Base-by-base conservation (phyloP, 2,329 filamentous ascomycete species). In the Escovopsis sp. region DNA sequence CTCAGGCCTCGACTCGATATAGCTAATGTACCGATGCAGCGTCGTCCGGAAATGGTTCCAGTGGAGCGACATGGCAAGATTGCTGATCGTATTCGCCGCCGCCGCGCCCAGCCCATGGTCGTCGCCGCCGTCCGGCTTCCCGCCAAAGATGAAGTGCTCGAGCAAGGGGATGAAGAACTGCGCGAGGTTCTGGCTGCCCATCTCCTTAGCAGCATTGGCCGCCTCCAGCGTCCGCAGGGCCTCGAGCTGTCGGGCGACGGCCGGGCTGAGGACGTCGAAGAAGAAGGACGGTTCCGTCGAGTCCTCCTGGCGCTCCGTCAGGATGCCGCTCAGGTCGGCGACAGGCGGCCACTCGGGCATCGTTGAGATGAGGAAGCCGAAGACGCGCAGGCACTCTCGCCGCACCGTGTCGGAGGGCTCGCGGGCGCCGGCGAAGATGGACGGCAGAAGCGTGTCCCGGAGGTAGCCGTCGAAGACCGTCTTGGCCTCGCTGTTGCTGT, bases 131-230 rank as follows among this genome's bases (percentile, higher is more conserved):
- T 85, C 81, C 4, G 72, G 73, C 40, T 80, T 75, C 39, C 86
- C 80, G 39, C 86, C 80, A 50, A 94, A 88, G 17, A 94, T 79
- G 50, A 94, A 96, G 52, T 94, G 87, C 51, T 98, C 90, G 9
- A 96, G 66, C 15, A 98, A 65, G 1, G 90, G 92, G 28, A 98
- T 72, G 51, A 96, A 84, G 49, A 94, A 81, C 14, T 88, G 79
- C 39, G 79, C 77, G 42, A 93, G 68, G 48, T 93, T 93, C 35
- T 75, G 74, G 48, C 83, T 81, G 41, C 70, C 70, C 39, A 98
- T 63, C 33, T 73, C 66, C 11, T 71, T 66, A 37, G 68, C 67
- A 9, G 63, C 55, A 37, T 83, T 82, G 42, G 79, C 78, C 8
- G 68, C 62, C 37, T 81, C 76, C 11, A 98, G 65, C 38, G 84